Conservation (phyloP, 306 rosid genomes). For the Argentina anserina region DNA sequence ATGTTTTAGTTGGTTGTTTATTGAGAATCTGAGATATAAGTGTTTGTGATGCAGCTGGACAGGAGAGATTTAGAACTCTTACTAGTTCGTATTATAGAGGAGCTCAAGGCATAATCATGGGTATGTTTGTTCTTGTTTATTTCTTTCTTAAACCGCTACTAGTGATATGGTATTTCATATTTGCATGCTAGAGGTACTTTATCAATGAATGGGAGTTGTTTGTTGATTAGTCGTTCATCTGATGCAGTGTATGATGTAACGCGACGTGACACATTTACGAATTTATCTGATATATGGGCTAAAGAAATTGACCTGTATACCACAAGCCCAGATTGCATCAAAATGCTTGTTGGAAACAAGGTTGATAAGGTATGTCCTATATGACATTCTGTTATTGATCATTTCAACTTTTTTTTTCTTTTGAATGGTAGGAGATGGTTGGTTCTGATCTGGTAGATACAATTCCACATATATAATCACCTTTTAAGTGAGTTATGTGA, state of each 20-base stretch:
- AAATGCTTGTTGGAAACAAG: slow-evolving; percentile 84
- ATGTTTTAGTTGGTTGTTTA: not conserved
- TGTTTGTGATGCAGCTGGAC: slow-evolving; percentile 59
- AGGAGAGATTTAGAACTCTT: slow-evolving; percentile 80
- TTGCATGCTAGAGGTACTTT: not conserved
- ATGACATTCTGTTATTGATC: not conserved
- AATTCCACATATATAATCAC: not conserved
- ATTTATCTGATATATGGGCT: slow-evolving; percentile 82
- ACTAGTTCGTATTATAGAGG: slow-evolving; percentile 91
- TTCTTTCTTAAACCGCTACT: not conserved
- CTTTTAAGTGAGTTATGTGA: not conserved
- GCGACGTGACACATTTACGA: slow-evolving; percentile 61
- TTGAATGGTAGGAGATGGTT: not conserved
- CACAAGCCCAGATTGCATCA: slow-evolving; percentile 75
- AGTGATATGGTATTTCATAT: not conserved
- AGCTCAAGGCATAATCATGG: slow-evolving; percentile 86
- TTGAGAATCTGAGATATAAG: not conserved
- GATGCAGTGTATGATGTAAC: slow-evolving; percentile 70
- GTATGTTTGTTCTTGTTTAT: slow-evolving; percentile 24
- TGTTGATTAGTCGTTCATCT: not conserved
- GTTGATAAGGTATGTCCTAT: slow-evolving; percentile 53
- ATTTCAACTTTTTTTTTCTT: not conserved
- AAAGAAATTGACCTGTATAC: slow-evolving; percentile 74
- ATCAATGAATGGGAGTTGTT: not conserved
- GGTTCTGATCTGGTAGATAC: not conserved